These are phyloP conservation scores for Withania somnifera DNA, from an alignment of 305 asterid genomes.

Conservation along the genomic window DNA sequence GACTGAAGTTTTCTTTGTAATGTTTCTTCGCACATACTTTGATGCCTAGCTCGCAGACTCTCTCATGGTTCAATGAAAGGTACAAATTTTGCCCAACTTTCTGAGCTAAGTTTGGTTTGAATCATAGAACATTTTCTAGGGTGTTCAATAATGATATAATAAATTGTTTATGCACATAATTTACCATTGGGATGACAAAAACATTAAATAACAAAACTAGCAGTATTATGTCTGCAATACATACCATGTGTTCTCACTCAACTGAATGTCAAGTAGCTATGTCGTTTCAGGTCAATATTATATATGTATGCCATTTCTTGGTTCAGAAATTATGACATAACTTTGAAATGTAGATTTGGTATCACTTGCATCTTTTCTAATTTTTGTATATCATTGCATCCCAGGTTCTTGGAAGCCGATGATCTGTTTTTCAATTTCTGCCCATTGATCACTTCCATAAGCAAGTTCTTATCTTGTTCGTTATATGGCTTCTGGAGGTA, in stretches of 20 bases:
- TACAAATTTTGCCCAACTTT: too few species aligned
- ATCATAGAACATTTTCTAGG: too few species aligned
- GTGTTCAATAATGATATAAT: too few species aligned
- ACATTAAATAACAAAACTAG: neutral
- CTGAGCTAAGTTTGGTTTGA: too few species aligned
- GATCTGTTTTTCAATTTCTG: slow-evolving; percentile 7
- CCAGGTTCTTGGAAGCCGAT: slow-evolving; percentile 26
- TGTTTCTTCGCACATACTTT: neutral
- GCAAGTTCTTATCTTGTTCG: neutral
- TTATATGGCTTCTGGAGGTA: slow-evolving; percentile 38
- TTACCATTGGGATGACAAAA: neutral
- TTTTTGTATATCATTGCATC: neutral
- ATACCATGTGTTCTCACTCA: neutral
- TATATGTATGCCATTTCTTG: neutral
- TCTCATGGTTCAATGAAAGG: too few species aligned
- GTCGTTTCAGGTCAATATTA: neutral
- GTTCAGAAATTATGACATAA: neutral
- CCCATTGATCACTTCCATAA: slow-evolving; percentile 1
- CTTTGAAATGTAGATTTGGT: neutral
- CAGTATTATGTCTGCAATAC: neutral
- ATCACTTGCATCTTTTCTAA: neutral
- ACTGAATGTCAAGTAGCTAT: neutral
- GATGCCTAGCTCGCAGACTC: too few species aligned
- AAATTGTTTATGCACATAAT: neutral
- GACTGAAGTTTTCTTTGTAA: neutral